phyloP scores from a whole-genome alignment of 441 rosid species.

The Croton laevigatus region DNA sequence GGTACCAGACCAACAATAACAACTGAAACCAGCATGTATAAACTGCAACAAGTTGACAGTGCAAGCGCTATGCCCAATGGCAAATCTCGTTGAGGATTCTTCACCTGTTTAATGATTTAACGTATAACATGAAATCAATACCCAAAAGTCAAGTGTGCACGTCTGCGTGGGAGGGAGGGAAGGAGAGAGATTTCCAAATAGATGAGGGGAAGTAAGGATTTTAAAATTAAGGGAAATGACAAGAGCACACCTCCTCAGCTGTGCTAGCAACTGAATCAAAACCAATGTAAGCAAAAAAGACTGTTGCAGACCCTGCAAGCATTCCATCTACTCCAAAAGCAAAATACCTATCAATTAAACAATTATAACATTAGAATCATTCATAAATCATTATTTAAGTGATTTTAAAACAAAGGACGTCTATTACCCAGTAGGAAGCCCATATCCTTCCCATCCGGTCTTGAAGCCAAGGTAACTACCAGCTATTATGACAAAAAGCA shows the following conservation, averaged over 20 bases:
- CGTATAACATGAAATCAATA: conserved; percentile 12
- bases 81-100: conserved; percentile 92
- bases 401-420: conserved; percentile 11
- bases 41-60: conserved; percentile 71
- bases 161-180: too few relatives aligned
- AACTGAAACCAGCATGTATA: conserved; percentile 88
- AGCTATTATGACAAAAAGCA: conserved; percentile 81
- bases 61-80: conserved; percentile 91
- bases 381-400: conserved; percentile 12
- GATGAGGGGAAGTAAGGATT: background rate
- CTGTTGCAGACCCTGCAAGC: conserved; percentile 97
- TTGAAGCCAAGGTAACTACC: conserved; percentile 86
- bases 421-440: conserved; percentile 83
- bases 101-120: conserved; percentile 55
- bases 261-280: conserved; percentile 98
- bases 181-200: background rate
- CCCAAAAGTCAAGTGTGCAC: background rate
- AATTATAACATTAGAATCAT: conserved; percentile 10
- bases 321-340: conserved; percentile 93
- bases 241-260: conserved; percentile 76
- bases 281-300: conserved; percentile 93
- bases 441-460: conserved; percentile 91
- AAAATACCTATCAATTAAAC: conserved; percentile 49
- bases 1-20: conserved; percentile 96
- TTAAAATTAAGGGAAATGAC: background rate